Conservation (phyloP, 371 early-diverging fungal species). For the Smittium culicis region DNA sequence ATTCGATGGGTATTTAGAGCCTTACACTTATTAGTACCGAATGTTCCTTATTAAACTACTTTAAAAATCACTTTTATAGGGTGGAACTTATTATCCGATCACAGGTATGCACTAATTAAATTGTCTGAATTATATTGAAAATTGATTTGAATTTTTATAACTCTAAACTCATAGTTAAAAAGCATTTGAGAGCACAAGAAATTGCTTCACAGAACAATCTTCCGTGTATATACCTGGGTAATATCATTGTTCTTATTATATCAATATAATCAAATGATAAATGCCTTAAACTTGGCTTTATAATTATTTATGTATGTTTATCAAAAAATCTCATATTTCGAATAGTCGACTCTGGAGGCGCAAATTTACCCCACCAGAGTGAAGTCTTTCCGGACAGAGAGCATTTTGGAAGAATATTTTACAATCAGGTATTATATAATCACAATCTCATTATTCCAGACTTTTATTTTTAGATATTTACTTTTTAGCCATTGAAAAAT, state of each 20-base stretch:
- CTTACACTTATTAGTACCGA: no score
- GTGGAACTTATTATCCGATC: conserved; percentile 95
- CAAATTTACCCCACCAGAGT: conserved; percentile 87
- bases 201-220: conserved; percentile 86
- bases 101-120: conserved; percentile 26
- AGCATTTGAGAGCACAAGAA: conserved; percentile 96
- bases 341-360: conserved; percentile 89
- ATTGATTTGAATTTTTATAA: background rate
- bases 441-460: background rate
- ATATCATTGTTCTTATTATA: background rate
- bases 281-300: background rate
- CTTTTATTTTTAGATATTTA: background rate
- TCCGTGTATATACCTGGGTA: conserved; percentile 80
- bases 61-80: conserved; percentile 29
- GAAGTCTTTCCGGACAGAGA: conserved; percentile 96
- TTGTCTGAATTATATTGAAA: background rate
- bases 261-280: background rate
- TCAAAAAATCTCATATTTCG: background rate
- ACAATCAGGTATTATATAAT: conserved; percentile 66
- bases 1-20: no score
- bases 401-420: conserved; percentile 96
- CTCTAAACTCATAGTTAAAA: conserved; percentile 48
- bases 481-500: no score
- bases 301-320: background rate
- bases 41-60: no score